These are phyloP conservation scores for Hemileia vastatrix DNA, from an alignment of 1,284 basidiomycete species.

Conservation along the genomic window DNA sequence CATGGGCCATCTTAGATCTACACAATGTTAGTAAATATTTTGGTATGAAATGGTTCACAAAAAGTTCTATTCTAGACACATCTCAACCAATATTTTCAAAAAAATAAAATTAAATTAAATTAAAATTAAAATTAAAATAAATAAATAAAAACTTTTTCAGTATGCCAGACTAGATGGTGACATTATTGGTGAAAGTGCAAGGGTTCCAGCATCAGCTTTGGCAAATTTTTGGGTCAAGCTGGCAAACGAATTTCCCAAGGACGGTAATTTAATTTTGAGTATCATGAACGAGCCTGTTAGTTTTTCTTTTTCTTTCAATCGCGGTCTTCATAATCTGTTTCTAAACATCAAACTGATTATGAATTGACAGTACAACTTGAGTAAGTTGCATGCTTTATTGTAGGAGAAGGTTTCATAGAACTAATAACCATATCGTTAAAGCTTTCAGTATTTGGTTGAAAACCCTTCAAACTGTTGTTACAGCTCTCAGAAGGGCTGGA, in stretches of 20 bases:
- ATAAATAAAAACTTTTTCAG: too few relatives aligned
- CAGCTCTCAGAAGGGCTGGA: background rate
- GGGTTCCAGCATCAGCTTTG: background rate
- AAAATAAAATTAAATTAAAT: background rate
- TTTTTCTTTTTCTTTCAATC: too few relatives aligned
- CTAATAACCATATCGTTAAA: too few relatives aligned
- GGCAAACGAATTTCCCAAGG: background rate
- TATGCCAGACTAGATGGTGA: background rate
- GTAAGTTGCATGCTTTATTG: too few relatives aligned
- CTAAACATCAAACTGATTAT: too few relatives aligned
- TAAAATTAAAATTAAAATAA: too few relatives aligned
- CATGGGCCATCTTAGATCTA: slow-evolving; percentile 6
- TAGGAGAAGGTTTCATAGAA: too few relatives aligned
- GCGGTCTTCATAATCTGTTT: too few relatives aligned
- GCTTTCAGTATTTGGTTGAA: background rate
- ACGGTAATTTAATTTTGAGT: background rate
- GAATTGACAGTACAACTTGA: too few relatives aligned
- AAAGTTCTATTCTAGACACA: background rate
- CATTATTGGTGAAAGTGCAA: too few relatives aligned
- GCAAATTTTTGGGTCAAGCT: slow-evolving; percentile 2
- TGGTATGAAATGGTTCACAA: background rate
- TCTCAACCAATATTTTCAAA: background rate
- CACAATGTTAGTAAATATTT: slow-evolving; percentile 2
- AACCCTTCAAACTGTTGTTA: slow-evolving; percentile 1
- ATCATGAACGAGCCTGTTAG: slow-evolving; percentile 17